Base-by-base conservation (phyloP, 768 basidiomycete genomes). In the Kwoniella botswanensis region DNA sequence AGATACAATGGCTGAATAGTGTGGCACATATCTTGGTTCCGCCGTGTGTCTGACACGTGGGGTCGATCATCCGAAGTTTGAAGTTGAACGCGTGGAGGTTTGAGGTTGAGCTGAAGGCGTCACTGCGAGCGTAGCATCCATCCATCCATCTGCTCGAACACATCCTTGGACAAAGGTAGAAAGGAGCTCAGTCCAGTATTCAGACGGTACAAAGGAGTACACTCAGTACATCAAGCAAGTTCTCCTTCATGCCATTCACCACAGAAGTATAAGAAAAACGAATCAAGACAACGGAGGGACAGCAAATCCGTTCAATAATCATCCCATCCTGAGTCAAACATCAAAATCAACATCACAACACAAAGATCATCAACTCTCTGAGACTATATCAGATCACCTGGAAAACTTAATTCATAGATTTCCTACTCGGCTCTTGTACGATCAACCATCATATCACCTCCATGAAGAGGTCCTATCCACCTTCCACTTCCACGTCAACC, bases 391-490 rank as follows among this genome's bases (percentile, higher is more conserved):
- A 17, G 18, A 59, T 59, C 29, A 59, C 2, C 57, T 15, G 57
- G 18, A 29, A 22, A 26, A 29, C 0, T 18, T 9, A 22, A 9
- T 35, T 46, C 41, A 21, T 41, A 44, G 41, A 6, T 43, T 13
- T 18, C 43, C 41, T 42, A 18, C 21, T 58, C 57, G 15, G 17
- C 12, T 35, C 35, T 42, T 41, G 0, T 7, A 42, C 43, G 7
- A 26, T 24, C 26, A 21, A 58, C 7, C 59, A 18, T 18, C 0
- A 17, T 0, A 61, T 61, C 35, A 61, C 18, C 56, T 72, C 67
- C 35, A 72, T 72, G 71, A 67, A 72, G 63, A 72, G 71, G 67
- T 68, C 71, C 44, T 62, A 61, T 18, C 52, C 60, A 43, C 54
- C 67, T 35, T 70, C 68, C 46, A 54, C 22, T 7, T 58, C 57